These are phyloP conservation scores for Novakomyces olei DNA, from an alignment of 805 yeast species.

Conservation along the genomic window DNA sequence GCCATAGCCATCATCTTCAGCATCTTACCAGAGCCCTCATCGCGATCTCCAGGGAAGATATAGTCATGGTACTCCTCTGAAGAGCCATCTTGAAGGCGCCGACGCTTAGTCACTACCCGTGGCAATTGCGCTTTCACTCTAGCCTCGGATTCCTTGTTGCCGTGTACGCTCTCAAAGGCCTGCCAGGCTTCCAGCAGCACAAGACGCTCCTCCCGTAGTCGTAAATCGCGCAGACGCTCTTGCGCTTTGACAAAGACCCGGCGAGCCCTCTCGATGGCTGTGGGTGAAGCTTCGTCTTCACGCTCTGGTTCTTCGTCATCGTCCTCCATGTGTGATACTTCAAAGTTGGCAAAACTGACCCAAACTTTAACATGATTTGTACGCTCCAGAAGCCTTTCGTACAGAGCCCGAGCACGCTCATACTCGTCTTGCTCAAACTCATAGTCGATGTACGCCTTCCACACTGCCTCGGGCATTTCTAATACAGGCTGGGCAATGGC, in stretches of 20 bases:
- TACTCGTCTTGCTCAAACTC: slow-evolving; percentile 40
- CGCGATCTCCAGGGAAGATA: slow-evolving; percentile 42
- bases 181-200: slow-evolving; percentile 37
- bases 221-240: slow-evolving; percentile 19
- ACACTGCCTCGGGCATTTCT: slow-evolving; percentile 14
- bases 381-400: slow-evolving; percentile 19
- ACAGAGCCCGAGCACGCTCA: slow-evolving; percentile 30
- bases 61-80: slow-evolving; percentile 38
- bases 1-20: slow-evolving; percentile 8
- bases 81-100: slow-evolving; percentile 21
- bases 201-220: slow-evolving; percentile 24
- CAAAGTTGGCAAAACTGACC: slow-evolving; percentile 52
- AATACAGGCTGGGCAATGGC: slow-evolving; percentile 19
- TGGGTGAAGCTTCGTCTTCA: slow-evolving; percentile 15
- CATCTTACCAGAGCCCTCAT: slow-evolving; percentile 4
- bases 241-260: slow-evolving; percentile 34
- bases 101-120: slow-evolving; percentile 24
- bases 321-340: slow-evolving; percentile 26
- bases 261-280: slow-evolving; percentile 30
- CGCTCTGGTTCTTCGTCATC: slow-evolving; percentile 25
- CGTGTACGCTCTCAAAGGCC: slow-evolving; percentile 44
- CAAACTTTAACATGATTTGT: slow-evolving; percentile 24
- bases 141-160: slow-evolving; percentile 21
- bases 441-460: slow-evolving; percentile 30
- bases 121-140: slow-evolving; percentile 31